Base-by-base conservation (phyloP, 2,329 filamentous ascomycete genomes). In the Pestalotiopsis sp. region DNA sequence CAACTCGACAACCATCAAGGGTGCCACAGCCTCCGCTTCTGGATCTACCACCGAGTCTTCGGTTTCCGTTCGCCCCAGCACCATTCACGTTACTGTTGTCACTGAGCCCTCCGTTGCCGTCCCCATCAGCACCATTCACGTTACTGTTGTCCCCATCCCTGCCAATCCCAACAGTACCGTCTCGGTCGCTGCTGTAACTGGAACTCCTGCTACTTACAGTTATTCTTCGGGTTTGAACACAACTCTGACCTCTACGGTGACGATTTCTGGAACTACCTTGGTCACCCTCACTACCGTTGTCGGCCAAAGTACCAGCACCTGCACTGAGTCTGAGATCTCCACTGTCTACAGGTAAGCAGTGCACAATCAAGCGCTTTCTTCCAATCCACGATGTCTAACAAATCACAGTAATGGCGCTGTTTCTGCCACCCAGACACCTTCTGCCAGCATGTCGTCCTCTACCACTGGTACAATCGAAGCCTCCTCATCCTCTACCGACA, bases 301-400 rank as follows among this genome's bases (percentile, higher is more conserved):
- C 11, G n/a, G 27, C 4, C 14, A 14, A 27, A 62, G 27, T 39
- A 67, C 63, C 6, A 36, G 31, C n/a, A 66, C 25, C 25, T 61
- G 36, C 36, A 69, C 67, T 14, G 52, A 39, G 25, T 38, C 17
- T n/a, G n/a, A 41, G 45, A 64, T 66, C 11, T 66, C 67, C 12
- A 64, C 71, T 4, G 62, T 20, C 4, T 56, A 36, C 25, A 68
- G 67, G 67, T 68, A 68, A 31, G 23, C 25, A 38, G 4, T n/a
- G 7, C 14, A 23, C 27, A 11, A 9, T 9, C 45, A 36, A 9
- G 7, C 31, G 31, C 14, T 45, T 13, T 20, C 41, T 14, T 4
- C 59, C 3, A 20, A 11, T n/a, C 38, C n/a, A 14, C 12, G 23
- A 31, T n/a, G 5, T 4, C 57, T 59, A 60, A 65, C 36, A 17